Conservation (phyloP, 352 stramenopile species). For the Globisporangium apiculatum region DNA sequence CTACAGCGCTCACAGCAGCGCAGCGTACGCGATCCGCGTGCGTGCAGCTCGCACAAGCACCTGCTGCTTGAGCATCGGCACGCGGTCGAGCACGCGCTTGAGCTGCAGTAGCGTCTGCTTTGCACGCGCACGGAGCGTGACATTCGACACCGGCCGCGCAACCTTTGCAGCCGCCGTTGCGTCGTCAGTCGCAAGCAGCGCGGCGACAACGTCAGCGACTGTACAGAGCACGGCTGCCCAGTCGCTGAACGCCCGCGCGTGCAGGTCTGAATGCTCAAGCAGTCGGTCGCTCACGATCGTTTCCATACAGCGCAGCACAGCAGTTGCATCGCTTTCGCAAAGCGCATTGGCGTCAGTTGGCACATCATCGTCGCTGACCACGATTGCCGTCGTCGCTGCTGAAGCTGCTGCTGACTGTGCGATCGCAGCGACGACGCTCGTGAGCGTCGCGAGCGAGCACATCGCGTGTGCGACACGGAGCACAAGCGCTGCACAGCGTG, state of each 20-base stretch:
- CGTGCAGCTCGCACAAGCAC: slow-evolving; percentile 19
- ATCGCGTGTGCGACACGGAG: slow-evolving; percentile 21
- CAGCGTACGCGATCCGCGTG: slow-evolving; percentile 9
- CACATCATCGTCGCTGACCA: background rate
- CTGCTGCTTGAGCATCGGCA: slow-evolving; percentile 37
- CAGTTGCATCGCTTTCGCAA: background rate
- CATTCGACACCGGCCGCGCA: slow-evolving; percentile 2
- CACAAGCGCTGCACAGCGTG: slow-evolving; percentile 20
- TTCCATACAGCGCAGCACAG: slow-evolving; percentile 25
- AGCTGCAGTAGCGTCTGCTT: slow-evolving; percentile 14
- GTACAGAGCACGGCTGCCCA: slow-evolving; percentile 36
- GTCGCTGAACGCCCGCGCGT: slow-evolving; percentile 37
- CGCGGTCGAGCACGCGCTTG: slow-evolving; percentile 22
- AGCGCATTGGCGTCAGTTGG: background rate
- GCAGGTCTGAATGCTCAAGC: slow-evolving; percentile 38
- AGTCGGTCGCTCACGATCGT: slow-evolving; percentile 30
- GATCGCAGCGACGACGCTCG: slow-evolving; percentile 18
- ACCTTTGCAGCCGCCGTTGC: background rate
- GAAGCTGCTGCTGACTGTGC: background rate
- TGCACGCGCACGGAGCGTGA: slow-evolving; percentile 4
- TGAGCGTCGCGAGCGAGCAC: slow-evolving; percentile 34
- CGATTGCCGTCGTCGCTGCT: background rate
- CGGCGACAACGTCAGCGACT: slow-evolving; percentile 25
- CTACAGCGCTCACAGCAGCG: slow-evolving; percentile 19
- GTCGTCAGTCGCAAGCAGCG: background rate